Evolutionary conservation across 2,329 filamentous ascomycete species (phyloP).

Genomic region (Leptoxyphium fumago): DNA sequence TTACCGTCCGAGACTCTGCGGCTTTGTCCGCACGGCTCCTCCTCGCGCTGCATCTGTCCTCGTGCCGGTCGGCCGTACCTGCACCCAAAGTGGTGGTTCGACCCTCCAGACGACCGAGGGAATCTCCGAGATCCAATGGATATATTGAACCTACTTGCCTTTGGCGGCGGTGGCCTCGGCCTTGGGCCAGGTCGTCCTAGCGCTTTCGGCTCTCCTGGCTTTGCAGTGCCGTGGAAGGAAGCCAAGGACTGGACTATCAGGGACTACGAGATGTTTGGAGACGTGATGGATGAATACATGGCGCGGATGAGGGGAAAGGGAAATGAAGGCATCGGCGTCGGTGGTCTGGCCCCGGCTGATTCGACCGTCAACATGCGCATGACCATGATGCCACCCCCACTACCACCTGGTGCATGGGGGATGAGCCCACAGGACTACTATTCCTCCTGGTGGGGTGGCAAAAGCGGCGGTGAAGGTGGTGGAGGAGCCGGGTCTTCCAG

Average conservation of each 20-base stretch:
- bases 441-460: neutral
- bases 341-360: neutral
- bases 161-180: neutral
- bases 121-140: neutral
- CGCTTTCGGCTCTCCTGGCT: neutral
- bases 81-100: neutral
- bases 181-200: neutral
- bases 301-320: neutral
- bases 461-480: no score
- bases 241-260: neutral
- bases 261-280: neutral
- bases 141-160: neutral
- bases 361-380: neutral
- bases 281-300: neutral
- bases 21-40: neutral
- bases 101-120: neutral
- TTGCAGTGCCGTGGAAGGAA: neutral
- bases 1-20: neutral
- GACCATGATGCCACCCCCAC: neutral
- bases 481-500: neutral
- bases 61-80: neutral
- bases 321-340: neutral
- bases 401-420: neutral
- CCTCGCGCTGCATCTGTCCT: neutral
- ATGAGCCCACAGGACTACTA: neutral